A percentile compares a stretch with the other conserved stretches of the same genome.
These are phyloP conservation scores for Colletotrichum tanaceti DNA, from an alignment of 2,329 filamentous ascomycete genomes.

Conservation along the genomic window DNA sequence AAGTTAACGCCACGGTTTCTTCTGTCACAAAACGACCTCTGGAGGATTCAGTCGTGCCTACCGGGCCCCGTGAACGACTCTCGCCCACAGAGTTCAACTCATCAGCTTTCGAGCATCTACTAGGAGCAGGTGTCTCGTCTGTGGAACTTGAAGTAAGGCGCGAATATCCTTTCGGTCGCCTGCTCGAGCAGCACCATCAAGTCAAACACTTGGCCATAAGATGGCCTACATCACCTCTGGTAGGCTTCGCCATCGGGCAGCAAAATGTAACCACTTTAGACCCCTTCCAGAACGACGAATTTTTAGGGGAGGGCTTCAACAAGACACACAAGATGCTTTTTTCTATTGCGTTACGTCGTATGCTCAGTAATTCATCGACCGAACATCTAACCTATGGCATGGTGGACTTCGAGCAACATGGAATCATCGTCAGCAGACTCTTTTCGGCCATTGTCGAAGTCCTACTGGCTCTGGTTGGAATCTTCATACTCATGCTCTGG, in stretches of 20 bases:
- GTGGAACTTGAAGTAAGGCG: background rate
- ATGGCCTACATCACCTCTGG: conserved; percentile 48
- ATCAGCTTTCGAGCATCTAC: conserved; percentile 50
- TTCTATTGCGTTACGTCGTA: conserved; percentile 42
- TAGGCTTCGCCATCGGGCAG: conserved; percentile 48
- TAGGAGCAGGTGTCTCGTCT: conserved; percentile 45
- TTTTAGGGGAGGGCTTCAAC: conserved; percentile 38
- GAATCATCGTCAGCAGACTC: conserved; percentile 49
- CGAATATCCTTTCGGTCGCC: conserved; percentile 44
- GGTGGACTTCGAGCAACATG: conserved; percentile 42
- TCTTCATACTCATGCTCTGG: conserved; percentile 7
- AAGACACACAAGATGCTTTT: conserved; percentile 50
- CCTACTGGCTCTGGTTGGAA: conserved; percentile 38
- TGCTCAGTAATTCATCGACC: background rate
- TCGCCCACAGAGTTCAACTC: conserved; percentile 48
- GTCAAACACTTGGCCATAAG: conserved; percentile 36
- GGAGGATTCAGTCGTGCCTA: no score
- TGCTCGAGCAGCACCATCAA: conserved; percentile 46
- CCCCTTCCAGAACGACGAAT: conserved; percentile 11
- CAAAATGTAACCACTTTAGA: conserved; percentile 25
- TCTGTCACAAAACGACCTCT: no score
- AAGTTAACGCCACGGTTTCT: conserved; percentile 54
- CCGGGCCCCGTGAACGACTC: conserved; percentile 37
- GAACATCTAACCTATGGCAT: background rate
- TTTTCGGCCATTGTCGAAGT: conserved; percentile 49